These are phyloP conservation scores for Capsicum pubescens DNA, from an alignment of 257 asterid species.

Conservation along the genomic window DNA sequence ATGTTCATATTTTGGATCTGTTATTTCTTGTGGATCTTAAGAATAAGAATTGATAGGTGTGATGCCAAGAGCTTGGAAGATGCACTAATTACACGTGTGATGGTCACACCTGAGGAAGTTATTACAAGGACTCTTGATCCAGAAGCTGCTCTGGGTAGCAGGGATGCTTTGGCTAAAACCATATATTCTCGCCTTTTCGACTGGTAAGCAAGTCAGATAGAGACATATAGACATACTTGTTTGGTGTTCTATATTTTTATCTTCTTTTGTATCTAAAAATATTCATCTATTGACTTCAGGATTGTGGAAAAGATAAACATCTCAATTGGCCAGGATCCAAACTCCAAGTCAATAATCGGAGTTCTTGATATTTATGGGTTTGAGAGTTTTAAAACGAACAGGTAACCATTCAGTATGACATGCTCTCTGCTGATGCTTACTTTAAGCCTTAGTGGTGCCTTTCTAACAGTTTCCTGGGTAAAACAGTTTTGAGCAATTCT, in stretches of 20 bases:
- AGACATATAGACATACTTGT: not conserved
- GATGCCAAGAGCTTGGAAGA: slow-evolving; percentile 94
- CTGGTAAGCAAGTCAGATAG: slow-evolving; percentile 56
- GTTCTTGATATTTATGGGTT: slow-evolving; percentile 98
- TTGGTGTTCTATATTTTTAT: not conserved
- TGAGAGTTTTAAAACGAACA: slow-evolving; percentile 88
- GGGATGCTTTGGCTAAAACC: slow-evolving; percentile 96
- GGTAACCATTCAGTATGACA: slow-evolving; percentile 36
- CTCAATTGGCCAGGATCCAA: slow-evolving; percentile 98
- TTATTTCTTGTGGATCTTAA: slow-evolving; percentile 26
- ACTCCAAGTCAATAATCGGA: slow-evolving; percentile 90
- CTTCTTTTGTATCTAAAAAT: slow-evolving; percentile 27
- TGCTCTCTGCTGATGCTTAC: not conserved
- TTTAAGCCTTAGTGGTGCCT: not conserved
- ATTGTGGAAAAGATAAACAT: slow-evolving; percentile 88
- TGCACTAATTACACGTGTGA: slow-evolving; percentile 93
- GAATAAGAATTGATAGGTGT: slow-evolving; percentile 64
- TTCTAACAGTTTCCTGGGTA: slow-evolving; percentile 12
- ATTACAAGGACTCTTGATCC: slow-evolving; percentile 96
- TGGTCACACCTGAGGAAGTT: slow-evolving; percentile 97
- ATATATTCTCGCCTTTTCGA: slow-evolving; percentile 85
- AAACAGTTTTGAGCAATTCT: slow-evolving; percentile 97
- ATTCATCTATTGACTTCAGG: slow-evolving; percentile 54
- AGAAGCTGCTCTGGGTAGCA: slow-evolving; percentile 90
- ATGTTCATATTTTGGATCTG: slow-evolving; percentile 25